Base-by-base conservation (phyloP, 495 filamentous ascomycete genomes). In the Xylaria sp. region DNA sequence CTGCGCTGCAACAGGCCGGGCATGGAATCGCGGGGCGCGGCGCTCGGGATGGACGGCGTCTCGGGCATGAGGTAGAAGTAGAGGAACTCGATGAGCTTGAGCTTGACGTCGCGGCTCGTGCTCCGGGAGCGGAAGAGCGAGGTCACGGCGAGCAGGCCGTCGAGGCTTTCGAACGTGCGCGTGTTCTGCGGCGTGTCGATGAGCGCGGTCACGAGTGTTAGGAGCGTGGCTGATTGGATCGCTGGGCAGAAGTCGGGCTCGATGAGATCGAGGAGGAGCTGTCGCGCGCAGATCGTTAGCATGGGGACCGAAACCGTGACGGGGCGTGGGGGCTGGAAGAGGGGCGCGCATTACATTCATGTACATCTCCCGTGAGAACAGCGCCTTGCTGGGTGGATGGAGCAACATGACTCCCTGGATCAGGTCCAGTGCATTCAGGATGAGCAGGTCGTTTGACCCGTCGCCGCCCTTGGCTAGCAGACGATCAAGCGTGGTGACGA, bases 1-100 rank as follows among this genome's bases (percentile, higher is more conserved):
- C 89, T 93, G 70, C 90, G 84, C 77, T 92, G 91, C 65, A 91
- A 78, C 63, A 88, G 82, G 6, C 80, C 82, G 3, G 85, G 83
- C 3, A 74, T 69, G 0, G 73, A 69, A 67, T 76, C 76, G 31
- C 63, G 43, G 26, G 81, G 73, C 44, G 76, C 82, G 44, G 83
- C 81, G 67, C 77, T 79, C 61, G 86, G 77, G 75, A 85, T 83
- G 24, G 87, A 86, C 21, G 92, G 89, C 1, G 87, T 89, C 81
- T 98, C 96, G 37, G 95, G 94, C 90, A 98, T 97, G 61, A 99
- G 89, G 80, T 98, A 99, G 81, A 98, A 98, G 82, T 98, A 97
- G 6, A 99, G 82, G 79, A 99, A 98, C 77, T 99, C 96, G 69
- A 97, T 90, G 12, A 97, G 87, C 75, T 95, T 94, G 73, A 97